Evolutionary conservation across 2,329 filamentous ascomycete genomes (phyloP).

Genomic region (Calonectria pseudoturangicola): DNA sequence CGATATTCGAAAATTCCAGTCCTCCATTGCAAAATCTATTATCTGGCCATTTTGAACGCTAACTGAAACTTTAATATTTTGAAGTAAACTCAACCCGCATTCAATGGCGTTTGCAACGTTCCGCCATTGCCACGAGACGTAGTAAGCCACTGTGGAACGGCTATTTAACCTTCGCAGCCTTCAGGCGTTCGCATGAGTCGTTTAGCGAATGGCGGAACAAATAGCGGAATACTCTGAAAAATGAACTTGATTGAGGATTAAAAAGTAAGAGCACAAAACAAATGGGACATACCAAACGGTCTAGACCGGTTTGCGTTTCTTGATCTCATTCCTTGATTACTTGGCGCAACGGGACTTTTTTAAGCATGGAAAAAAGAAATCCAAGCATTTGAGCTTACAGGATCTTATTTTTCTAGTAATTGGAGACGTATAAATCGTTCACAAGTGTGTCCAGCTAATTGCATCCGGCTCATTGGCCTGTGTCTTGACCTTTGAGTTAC

Average conservation of each 20-base stretch:
- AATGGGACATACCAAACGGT: conserved; percentile 31
- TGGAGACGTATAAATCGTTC: too few relatives aligned
- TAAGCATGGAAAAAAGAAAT: neutral
- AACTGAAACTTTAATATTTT: neutral
- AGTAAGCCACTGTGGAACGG: neutral
- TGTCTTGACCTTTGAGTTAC: neutral
- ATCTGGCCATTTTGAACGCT: neutral
- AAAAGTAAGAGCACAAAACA: conserved; percentile 26
- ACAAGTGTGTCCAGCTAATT: too few relatives aligned
- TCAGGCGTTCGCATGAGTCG: neutral
- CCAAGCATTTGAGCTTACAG: neutral
- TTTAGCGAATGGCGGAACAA: neutral
- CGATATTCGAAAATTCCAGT: neutral
- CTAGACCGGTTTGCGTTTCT: conserved; percentile 35
- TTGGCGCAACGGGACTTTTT: conserved; percentile 20
- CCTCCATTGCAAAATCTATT: neutral
- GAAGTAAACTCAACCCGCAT: neutral
- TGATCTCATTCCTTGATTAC: conserved; percentile 32
- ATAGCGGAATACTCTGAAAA: conserved; percentile 37
- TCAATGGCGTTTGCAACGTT: neutral
- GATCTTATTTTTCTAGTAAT: too few relatives aligned
- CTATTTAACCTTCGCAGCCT: neutral
- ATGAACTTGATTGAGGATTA: conserved; percentile 46
- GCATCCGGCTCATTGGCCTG: neutral
- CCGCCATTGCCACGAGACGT: neutral